Conservation (phyloP, 1,139 yeast genomes). For the Taphrina flavorubra region DNA sequence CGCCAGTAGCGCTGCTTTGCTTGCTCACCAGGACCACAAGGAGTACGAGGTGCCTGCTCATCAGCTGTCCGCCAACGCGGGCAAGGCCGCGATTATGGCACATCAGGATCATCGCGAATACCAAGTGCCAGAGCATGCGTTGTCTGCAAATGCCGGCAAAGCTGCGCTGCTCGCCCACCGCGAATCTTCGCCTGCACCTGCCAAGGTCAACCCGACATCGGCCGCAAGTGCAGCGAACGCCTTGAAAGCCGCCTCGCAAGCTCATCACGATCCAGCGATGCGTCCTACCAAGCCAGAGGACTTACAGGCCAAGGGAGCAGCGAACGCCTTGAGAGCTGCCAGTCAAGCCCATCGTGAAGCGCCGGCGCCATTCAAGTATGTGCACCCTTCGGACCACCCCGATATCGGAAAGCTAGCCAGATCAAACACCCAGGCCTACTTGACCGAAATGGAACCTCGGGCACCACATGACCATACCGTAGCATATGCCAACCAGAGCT, state of each 20-base stretch:
- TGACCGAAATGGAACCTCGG: slow-evolving; percentile 36
- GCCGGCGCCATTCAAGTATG: slow-evolving; percentile 36
- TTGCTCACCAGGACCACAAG: slow-evolving; percentile 32
- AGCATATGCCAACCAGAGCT: slow-evolving; percentile 30
- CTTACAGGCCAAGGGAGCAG: slow-evolving; percentile 37
- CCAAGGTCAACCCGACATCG: slow-evolving; percentile 28
- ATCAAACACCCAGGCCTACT: slow-evolving; percentile 19
- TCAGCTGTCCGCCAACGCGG: slow-evolving; percentile 35
- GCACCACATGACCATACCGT: slow-evolving; percentile 23
- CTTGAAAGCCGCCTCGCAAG: slow-evolving; percentile 36
- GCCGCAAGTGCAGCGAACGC: slow-evolving; percentile 41
- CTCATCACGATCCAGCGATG: slow-evolving; percentile 36
- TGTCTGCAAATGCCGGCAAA: slow-evolving; percentile 39
- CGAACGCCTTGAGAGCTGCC: slow-evolving; percentile 34
- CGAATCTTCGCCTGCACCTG: slow-evolving; percentile 17
- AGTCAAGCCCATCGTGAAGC: slow-evolving; percentile 36
- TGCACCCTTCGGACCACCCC: slow-evolving; percentile 34
- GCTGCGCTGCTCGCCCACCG: slow-evolving; percentile 36
- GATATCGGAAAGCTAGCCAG: slow-evolving; percentile 32
- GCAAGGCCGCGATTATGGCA: slow-evolving; percentile 35
- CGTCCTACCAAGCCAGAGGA: slow-evolving; percentile 39
- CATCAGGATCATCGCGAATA: slow-evolving; percentile 34
- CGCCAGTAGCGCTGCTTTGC: slow-evolving; percentile 31
- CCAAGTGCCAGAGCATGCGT: slow-evolving; percentile 27
- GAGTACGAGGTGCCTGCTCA: slow-evolving; percentile 30